Conservation (phyloP, 2,329 filamentous ascomycete genomes). For the Zelopaecilomyces penicillatus region DNA sequence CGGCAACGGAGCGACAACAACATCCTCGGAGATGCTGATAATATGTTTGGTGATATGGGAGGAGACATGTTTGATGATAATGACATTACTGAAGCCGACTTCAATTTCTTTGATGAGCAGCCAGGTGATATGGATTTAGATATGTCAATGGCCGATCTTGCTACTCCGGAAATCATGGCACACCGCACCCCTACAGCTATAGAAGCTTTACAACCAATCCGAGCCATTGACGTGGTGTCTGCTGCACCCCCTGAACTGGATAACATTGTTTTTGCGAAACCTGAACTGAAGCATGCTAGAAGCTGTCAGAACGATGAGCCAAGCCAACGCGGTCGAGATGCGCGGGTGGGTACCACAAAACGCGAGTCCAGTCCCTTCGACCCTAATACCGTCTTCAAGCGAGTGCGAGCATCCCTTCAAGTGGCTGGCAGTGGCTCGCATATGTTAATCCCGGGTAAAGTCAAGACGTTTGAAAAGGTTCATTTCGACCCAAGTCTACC, state of each 20-base stretch:
- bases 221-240: too few relatives aligned
- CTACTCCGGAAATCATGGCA: constrained; percentile 9
- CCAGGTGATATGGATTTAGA: constrained; percentile 34
- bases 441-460: constrained; percentile 20
- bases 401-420: constrained; percentile 40
- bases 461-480: constrained; percentile 46
- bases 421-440: constrained; percentile 13
- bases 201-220: constrained; percentile 4
- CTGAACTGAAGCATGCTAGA: constrained; percentile 49
- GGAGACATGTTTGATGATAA: constrained; percentile 65
- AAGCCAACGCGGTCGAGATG: constrained; percentile 21
- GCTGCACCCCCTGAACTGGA: constrained; percentile 14
- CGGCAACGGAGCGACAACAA: constrained; percentile 35
- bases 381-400: constrained; percentile 50
- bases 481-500: constrained; percentile 45
- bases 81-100: constrained; percentile 73
- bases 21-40: constrained; percentile 41
- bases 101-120: constrained; percentile 71
- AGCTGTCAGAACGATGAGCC: constrained; percentile 41
- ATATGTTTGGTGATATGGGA: constrained; percentile 61
- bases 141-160: constrained; percentile 19
- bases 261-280: constrained; percentile 45
- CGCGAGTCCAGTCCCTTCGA: constrained; percentile 50
- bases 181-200: constrained; percentile 10
- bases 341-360: constrained; percentile 31